A percentile compares a stretch with the other conserved stretches of the same genome.
Evolutionary conservation across 192 early-diverging fungal genomes (phyloP).

Genomic region (Backusella circina): DNA sequence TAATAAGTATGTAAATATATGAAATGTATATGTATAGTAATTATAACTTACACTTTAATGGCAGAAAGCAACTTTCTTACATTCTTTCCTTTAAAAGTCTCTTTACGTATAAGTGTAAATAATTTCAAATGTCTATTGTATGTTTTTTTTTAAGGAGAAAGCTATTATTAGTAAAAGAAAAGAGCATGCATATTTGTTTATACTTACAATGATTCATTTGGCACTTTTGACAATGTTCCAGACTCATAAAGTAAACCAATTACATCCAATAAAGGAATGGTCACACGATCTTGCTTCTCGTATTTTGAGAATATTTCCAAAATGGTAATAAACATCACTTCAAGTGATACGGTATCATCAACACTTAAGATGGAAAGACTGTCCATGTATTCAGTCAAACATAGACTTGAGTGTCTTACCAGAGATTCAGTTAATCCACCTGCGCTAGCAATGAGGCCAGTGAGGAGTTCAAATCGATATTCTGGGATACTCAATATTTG

Average conservation of each 20-base stretch:
- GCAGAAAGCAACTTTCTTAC: conserved; percentile 60
- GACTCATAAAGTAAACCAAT: conserved; percentile 63
- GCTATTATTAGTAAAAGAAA: background rate
- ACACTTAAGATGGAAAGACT: conserved; percentile 32
- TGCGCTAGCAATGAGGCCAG: conserved; percentile 71
- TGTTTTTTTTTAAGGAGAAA: background rate
- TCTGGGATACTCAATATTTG: conserved; percentile 47
- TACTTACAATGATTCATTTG: conserved; percentile 36
- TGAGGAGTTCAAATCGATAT: conserved; percentile 56
- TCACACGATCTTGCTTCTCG: conserved; percentile 61
- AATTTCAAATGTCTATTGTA: conserved; percentile 31
- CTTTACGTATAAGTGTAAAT: conserved; percentile 42
- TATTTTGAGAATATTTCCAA: conserved; percentile 37
- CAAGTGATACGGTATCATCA: conserved; percentile 29
- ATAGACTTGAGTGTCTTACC: conserved; percentile 62
- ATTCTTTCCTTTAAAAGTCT: conserved; percentile 49
- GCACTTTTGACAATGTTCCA: conserved; percentile 33
- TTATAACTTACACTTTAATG: conserved; percentile 58
- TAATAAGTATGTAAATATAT: conserved; percentile 4
- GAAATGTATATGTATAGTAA: background rate
- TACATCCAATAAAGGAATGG: conserved; percentile 62
- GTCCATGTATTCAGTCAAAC: conserved; percentile 56
- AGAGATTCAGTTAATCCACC: conserved; percentile 79
- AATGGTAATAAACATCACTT: conserved; percentile 41
- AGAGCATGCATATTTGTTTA: background rate